These are phyloP conservation scores for Flaveria floridana DNA, from an alignment of 140 eudicot genomes.

Conservation along the genomic window DNA sequence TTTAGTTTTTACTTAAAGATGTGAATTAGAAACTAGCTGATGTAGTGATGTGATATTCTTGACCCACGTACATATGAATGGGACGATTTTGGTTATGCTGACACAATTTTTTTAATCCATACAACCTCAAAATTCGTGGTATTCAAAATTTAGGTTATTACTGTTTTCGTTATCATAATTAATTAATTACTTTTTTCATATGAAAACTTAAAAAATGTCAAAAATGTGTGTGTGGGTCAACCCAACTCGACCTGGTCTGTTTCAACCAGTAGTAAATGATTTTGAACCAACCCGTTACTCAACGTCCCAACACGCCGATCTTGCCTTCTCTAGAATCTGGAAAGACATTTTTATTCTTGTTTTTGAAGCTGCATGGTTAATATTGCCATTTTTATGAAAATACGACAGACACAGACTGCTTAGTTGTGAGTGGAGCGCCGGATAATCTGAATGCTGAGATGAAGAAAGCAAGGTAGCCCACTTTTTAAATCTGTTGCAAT, in stretches of 20 bases:
- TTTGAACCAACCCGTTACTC: background rate
- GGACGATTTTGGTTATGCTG: background rate
- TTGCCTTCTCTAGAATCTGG: constrained; percentile 2
- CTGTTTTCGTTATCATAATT: background rate
- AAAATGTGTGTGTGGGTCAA: background rate
- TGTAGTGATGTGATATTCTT: background rate
- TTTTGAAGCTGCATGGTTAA: constrained; percentile 18
- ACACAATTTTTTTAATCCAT: background rate
- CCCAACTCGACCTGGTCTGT: background rate
- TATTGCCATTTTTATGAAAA: constrained; percentile 19
- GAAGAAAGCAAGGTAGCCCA: constrained; percentile 75
- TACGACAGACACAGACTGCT: constrained; percentile 70
- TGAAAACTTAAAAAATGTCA: background rate
- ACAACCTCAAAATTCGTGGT: background rate
- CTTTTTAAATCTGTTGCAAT: background rate
- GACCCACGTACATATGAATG: background rate
- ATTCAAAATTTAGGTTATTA: background rate
- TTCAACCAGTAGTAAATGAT: background rate
- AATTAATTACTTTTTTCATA: background rate
- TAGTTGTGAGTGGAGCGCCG: constrained; percentile 63
- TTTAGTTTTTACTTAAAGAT: background rate
- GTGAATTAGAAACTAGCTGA: background rate
- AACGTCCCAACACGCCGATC: background rate
- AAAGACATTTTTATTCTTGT: background rate
- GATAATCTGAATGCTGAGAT: constrained; percentile 63